These are phyloP conservation scores for Penicillium roqueforti DNA, from an alignment of 495 filamentous ascomycete genomes.

Conservation along the genomic window DNA sequence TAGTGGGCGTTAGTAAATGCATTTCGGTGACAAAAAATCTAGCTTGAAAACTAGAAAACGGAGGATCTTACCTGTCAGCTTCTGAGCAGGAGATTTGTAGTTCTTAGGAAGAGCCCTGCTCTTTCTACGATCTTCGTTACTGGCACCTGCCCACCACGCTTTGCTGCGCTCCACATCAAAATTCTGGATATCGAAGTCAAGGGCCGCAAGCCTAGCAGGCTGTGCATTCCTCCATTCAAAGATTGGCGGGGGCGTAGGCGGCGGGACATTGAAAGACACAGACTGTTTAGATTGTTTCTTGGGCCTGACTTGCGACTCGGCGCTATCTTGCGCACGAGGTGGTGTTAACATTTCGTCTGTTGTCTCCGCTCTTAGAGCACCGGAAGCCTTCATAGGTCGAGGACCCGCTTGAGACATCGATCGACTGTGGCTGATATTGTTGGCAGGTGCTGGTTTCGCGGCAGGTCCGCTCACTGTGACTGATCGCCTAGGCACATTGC, in stretches of 20 bases:
- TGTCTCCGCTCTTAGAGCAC: slow-evolving; percentile 14
- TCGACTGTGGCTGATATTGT: slow-evolving; percentile 6
- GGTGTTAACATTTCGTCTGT: slow-evolving; percentile 15
- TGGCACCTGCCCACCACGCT: slow-evolving; percentile 46
- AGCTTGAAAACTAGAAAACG: background rate
- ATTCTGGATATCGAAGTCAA: slow-evolving; percentile 43
- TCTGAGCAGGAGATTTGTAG: slow-evolving; percentile 39
- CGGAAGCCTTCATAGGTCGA: slow-evolving; percentile 2
- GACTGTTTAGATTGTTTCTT: slow-evolving; percentile 38
- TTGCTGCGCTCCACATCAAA: slow-evolving; percentile 40
- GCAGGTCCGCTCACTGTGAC: slow-evolving; percentile 29
- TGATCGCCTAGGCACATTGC: slow-evolving; percentile 27
- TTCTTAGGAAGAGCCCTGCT: slow-evolving; percentile 41
- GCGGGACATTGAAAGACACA: slow-evolving; percentile 47
- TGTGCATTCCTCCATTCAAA: slow-evolving; percentile 44
- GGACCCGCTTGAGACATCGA: slow-evolving; percentile 18
- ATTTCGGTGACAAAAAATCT: background rate
- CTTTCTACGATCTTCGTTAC: slow-evolving; percentile 32
- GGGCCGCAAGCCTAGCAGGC: slow-evolving; percentile 28
- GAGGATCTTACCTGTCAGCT: slow-evolving; percentile 30
- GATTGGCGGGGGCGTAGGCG: slow-evolving; percentile 44
- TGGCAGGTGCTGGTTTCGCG: slow-evolving; percentile 13
- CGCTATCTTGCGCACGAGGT: slow-evolving; percentile 20
- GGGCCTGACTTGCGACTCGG: slow-evolving; percentile 29
- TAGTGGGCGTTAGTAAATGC: slow-evolving; percentile 17